Percentiles rank a stretch among this genome's conserved stretches.
These are phyloP conservation scores for Metarhizium rileyi DNA, from an alignment of 2,329 filamentous ascomycete genomes.

Conservation along the genomic window DNA sequence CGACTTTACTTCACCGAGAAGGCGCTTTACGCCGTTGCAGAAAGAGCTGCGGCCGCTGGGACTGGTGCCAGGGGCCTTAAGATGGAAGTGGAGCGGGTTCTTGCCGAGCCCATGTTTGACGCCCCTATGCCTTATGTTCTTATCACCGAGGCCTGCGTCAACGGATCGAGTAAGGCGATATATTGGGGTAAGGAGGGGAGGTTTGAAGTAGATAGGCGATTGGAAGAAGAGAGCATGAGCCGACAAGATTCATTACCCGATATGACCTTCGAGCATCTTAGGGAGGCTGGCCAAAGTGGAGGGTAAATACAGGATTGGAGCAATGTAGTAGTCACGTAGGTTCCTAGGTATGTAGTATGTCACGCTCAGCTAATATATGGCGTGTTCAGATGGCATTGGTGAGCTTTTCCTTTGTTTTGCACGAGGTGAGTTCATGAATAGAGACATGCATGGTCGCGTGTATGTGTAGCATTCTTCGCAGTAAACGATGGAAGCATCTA, in stretches of 20 bases:
- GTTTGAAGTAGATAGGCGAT: conserved; percentile 57
- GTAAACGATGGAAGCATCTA: conserved; percentile 18
- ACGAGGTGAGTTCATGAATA: background rate
- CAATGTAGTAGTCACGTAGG: background rate
- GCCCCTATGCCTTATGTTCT: conserved; percentile 67
- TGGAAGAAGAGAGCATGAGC: conserved; percentile 50
- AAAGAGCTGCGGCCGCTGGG: conserved; percentile 45
- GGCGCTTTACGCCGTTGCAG: conserved; percentile 73
- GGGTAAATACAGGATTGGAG: conserved; percentile 19
- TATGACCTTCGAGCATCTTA: conserved; percentile 29
- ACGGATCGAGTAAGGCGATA: conserved; percentile 46
- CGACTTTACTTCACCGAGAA: conserved; percentile 75
- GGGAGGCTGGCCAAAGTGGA: conserved; percentile 38
- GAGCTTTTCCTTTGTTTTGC: background rate
- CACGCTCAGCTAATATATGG: background rate
- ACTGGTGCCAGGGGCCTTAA: conserved; percentile 75
- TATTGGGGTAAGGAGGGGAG: conserved; percentile 63
- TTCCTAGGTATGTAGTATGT: too few relatives aligned
- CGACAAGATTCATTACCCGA: conserved; percentile 11
- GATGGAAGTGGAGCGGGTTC: conserved; percentile 70
- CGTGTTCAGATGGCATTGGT: background rate
- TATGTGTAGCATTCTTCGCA: background rate
- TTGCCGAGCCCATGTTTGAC: conserved; percentile 75
- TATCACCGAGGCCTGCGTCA: conserved; percentile 60
- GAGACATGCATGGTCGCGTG: background rate